phyloP scores from a whole-genome alignment of 179 eudicot species.

The Silene vulgaris region DNA sequence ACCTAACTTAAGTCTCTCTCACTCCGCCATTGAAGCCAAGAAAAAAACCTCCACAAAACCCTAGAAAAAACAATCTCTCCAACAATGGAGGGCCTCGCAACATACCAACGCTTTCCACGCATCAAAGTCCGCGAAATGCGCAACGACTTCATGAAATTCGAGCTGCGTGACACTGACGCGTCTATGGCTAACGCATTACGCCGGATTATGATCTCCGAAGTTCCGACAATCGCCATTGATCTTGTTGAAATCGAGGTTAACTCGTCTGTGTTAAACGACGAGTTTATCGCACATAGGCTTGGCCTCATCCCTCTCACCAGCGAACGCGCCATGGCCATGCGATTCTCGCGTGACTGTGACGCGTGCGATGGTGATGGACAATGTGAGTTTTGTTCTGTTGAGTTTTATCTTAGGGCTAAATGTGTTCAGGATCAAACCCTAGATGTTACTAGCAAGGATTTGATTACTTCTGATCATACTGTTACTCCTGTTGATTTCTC shows the following conservation, averaged over 20 bases:
- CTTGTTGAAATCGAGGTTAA: slow-evolving; percentile 92
- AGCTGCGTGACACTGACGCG: slow-evolving; percentile 71
- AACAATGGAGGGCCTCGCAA: slow-evolving; percentile 59
- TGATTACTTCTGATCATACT: slow-evolving; percentile 69
- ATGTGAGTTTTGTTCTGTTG: slow-evolving; percentile 93
- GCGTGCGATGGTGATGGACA: slow-evolving; percentile 98
- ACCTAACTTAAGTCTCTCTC: too few species aligned
- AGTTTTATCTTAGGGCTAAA: slow-evolving; percentile 71
- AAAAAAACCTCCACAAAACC: background rate
- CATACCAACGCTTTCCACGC: slow-evolving; percentile 75
- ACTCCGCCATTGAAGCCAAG: too few species aligned
- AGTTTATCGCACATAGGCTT: slow-evolving; percentile 84
- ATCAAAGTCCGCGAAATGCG: slow-evolving; percentile 71
- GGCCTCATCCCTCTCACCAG: slow-evolving; percentile 83
- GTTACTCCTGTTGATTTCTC: slow-evolving; percentile 71
- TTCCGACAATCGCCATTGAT: slow-evolving; percentile 89
- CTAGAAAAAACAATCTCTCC: background rate
- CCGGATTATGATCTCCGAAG: slow-evolving; percentile 89
- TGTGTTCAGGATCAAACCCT: slow-evolving; percentile 68
- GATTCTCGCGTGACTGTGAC: slow-evolving; percentile 94
- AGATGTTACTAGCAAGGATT: slow-evolving; percentile 85
- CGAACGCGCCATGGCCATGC: slow-evolving; percentile 84
- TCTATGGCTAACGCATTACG: slow-evolving; percentile 91
- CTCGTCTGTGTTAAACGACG: slow-evolving; percentile 88
- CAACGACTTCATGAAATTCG: slow-evolving; percentile 73